Evolutionary conservation across 441 rosid genomes (phyloP).

Genomic region (Erodium moschatum): DNA sequence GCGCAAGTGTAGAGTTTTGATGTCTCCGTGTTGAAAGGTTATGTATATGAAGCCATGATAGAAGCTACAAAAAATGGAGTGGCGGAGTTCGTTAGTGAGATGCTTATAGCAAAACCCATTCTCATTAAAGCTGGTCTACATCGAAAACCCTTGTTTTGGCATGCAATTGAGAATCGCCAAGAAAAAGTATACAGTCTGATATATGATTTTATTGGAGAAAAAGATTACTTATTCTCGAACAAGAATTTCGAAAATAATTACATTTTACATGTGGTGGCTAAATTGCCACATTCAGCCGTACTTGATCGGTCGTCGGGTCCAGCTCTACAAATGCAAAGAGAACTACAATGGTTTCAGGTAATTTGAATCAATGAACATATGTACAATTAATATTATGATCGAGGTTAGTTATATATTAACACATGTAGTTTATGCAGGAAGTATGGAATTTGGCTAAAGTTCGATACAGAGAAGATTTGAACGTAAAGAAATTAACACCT

Average conservation of each 20-base stretch:
- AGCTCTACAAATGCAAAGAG: neutral
- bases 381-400: neutral
- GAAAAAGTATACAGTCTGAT: neutral
- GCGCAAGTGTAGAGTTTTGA: neutral
- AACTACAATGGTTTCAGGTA: neutral
- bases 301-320: neutral
- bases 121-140: neutral
- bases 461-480: neutral
- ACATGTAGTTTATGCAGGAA: neutral
- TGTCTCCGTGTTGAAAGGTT: neutral
- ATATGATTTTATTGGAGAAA: neutral
- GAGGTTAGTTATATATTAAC: too few relatives aligned
- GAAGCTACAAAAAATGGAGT: neutral
- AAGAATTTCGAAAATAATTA: neutral
- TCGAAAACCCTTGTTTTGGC: neutral
- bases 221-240: neutral
- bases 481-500: neutral
- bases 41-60: neutral
- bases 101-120: neutral
- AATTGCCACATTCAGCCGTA: neutral
- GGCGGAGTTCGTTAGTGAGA: neutral
- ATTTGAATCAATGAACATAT: neutral
- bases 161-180: neutral
- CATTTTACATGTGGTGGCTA: neutral
- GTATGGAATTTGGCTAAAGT: neutral